Conservation (phyloP, 139 green algal genomes). For the Chlamydomonas schloesseri region DNA sequence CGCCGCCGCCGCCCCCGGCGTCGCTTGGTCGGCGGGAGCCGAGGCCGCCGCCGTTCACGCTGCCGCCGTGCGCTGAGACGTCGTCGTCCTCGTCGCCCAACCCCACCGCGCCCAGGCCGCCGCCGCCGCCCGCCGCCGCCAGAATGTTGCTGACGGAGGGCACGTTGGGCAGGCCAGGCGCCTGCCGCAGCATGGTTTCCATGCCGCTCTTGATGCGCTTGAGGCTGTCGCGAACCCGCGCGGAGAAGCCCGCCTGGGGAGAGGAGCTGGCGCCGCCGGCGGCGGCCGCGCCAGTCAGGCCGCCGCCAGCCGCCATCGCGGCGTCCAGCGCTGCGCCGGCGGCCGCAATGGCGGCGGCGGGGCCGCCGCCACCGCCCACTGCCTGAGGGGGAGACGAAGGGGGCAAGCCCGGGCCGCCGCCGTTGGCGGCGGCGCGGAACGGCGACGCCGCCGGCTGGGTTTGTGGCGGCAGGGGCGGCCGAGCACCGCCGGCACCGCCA, state of each 20-base stretch:
- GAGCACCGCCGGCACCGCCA: too few species aligned
- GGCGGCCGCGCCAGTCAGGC: neutral
- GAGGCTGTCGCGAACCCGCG: conserved; percentile 16
- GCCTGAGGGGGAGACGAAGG: neutral
- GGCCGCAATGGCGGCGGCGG: neutral
- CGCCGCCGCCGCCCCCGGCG: too few species aligned
- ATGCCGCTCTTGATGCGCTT: conserved; percentile 36
- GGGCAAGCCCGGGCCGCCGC: too few species aligned
- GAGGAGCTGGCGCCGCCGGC: neutral
- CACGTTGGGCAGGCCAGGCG: neutral
- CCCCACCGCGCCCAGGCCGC: neutral
- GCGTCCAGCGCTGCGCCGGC: neutral
- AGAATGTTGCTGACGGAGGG: neutral
- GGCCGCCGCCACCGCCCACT: neutral
- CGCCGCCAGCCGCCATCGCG: neutral
- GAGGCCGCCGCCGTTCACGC: too few species aligned
- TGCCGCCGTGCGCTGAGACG: neutral
- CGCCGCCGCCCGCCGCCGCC: neutral
- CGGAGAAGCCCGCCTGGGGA: neutral
- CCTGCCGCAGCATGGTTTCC: conserved; percentile 38
- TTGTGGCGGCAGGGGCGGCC: neutral
- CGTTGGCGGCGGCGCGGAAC: too few species aligned
- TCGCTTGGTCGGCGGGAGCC: too few species aligned
- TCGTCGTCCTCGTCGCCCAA: neutral
- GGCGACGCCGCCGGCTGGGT: too few species aligned